Conservation (phyloP, 257 asterid species). For the Rauvolfia tetraphylla region DNA sequence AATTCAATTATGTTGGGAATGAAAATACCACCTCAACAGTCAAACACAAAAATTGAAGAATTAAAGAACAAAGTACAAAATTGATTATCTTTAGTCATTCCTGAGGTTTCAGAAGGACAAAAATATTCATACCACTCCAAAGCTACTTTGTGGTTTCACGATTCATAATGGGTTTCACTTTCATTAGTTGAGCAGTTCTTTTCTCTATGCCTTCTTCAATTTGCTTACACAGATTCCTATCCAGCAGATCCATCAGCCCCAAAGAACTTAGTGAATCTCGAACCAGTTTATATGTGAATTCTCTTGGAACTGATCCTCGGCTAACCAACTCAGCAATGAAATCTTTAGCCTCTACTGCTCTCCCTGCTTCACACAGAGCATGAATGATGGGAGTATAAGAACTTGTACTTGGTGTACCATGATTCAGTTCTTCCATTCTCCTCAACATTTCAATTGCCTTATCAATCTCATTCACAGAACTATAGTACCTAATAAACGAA, state of each 20-base stretch:
- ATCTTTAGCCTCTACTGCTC: constrained; percentile 60
- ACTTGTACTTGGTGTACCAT: constrained; percentile 67
- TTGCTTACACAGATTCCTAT: constrained; percentile 24
- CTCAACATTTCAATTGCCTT: constrained; percentile 78
- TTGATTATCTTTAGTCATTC: neutral
- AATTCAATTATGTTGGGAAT: neutral
- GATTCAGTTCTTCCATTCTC: constrained; percentile 58
- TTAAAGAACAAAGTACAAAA: neutral
- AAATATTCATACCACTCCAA: neutral
- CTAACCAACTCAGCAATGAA: constrained; percentile 59
- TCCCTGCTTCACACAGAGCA: constrained; percentile 73
- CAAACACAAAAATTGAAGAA: neutral
- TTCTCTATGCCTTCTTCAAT: constrained; percentile 58
- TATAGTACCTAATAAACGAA: constrained; percentile 79
- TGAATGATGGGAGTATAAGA: constrained; percentile 79
- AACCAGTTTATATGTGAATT: constrained; percentile 62
- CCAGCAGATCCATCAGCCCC: constrained; percentile 48
- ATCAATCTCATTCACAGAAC: constrained; percentile 78
- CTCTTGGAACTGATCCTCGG: constrained; percentile 80
- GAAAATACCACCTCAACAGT: neutral
- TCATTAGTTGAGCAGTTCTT: constrained; percentile 53
- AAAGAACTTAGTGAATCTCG: constrained; percentile 37
- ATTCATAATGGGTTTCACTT: constrained; percentile 41
- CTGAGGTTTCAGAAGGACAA: neutral
- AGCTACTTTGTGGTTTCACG: neutral